Percentiles rank a stretch among this genome's conserved stretches.
Conservation (phyloP, 2,329 filamentous ascomycete species). For the Nemania bipapillata region DNA sequence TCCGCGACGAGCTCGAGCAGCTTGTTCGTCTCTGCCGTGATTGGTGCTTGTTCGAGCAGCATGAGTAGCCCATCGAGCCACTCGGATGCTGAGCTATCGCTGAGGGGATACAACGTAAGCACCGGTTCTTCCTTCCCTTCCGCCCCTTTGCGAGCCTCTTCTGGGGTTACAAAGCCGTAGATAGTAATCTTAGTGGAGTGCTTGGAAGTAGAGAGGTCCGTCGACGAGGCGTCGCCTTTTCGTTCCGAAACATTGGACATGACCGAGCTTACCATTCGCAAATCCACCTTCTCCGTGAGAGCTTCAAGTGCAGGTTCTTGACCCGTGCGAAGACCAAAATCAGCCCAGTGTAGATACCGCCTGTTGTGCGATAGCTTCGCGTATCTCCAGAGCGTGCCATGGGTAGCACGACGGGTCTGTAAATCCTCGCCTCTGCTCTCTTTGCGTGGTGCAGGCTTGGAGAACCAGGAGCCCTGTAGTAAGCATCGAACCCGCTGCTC, state of each 20-base stretch:
- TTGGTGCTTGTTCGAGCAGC: conserved; percentile 92
- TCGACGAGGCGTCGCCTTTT: conserved; percentile 55
- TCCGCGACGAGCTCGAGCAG: conserved; percentile 85
- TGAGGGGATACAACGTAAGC: conserved; percentile 82
- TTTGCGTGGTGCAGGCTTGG: conserved; percentile 61
- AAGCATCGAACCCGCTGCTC: conserved; percentile 94
- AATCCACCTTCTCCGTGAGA: conserved; percentile 83
- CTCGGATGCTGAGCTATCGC: conserved; percentile 86
- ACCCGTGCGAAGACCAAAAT: conserved; percentile 75
- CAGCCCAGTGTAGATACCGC: conserved; percentile 87
- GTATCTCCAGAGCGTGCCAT: conserved; percentile 77
- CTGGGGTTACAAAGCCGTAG: conserved; percentile 71
- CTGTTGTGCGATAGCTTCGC: conserved; percentile 91
- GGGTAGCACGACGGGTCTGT: conserved; percentile 55
- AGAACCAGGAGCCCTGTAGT: conserved; percentile 89
- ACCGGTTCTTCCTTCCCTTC: conserved; percentile 75
- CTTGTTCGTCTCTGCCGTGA: conserved; percentile 95
- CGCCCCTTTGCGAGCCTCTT: conserved; percentile 52
- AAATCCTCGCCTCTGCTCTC: conserved; percentile 56
- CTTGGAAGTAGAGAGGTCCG: conserved; percentile 50
- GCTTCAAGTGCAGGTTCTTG: conserved; percentile 77
- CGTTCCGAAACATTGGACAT: conserved; percentile 85
- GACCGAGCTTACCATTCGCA: conserved; percentile 88
- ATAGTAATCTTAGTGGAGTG: conserved; percentile 89
- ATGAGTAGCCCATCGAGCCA: conserved; percentile 97